Base-by-base conservation (phyloP, 495 filamentous ascomycete species). In the Podospora tetraspora region DNA sequence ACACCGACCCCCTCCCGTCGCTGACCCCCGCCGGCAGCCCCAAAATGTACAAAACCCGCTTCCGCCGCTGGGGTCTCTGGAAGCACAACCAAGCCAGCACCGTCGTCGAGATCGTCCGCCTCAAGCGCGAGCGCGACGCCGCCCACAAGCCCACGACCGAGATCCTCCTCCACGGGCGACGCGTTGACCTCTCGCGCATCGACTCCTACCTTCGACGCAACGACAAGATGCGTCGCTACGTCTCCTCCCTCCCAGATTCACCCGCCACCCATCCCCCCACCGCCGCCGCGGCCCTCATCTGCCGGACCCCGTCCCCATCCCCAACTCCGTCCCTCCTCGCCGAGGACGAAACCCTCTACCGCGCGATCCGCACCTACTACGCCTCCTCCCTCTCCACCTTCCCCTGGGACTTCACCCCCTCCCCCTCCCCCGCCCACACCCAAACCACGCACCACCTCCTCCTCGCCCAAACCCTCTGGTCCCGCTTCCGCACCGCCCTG, bases 331-430 rank as follows among this genome's bases (percentile, higher is more conserved):
- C 22, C 25, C 23, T 62, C 22, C 67, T 66, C 25, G 57, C 30
- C 23, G 59, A 57, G 10, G 70, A 27, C 27, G 27, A 71, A 23
- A 13, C 34, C 34, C 58, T 64, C 34, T 68, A 68, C 66, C 66
- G 52, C 30, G 62, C 66, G 21, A 57, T 71, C 21, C 58, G 58
- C n/a, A 63, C 56, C 57, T 69, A 69, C 59, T 71, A 63, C 70
- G 37, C 62, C 21, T 59, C 57, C 8, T 62, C 66, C 34, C 62
- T 69, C 63, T 62, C 60, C 34, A 43, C 34, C 34, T 3, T 23
- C 29, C 32, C 60, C 59, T 70, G 69, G 65, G 9, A 7, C n/a
- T 70, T 70, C 30, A n/a, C 58, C 29, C 27, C 59, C 57, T 23
- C n/a, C 37, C 6, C 63, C n/a, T 30, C 13, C 59, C 57, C 25